Percentiles rank a stretch among this genome's conserved stretches.
These are phyloP conservation scores for Starmerella cellae DNA, from an alignment of 805 yeast genomes.

Conservation along the genomic window DNA sequence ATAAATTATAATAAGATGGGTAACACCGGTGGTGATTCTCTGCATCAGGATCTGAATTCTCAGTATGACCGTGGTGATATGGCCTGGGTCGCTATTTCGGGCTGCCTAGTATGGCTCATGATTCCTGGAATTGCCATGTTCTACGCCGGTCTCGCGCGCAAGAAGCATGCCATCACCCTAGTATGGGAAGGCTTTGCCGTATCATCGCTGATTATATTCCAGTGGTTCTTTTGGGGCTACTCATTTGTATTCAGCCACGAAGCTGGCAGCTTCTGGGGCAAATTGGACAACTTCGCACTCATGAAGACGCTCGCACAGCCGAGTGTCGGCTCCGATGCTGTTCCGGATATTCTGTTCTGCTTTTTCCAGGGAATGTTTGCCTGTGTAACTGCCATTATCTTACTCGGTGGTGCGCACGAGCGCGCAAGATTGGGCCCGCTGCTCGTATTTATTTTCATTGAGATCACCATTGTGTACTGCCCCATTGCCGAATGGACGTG, in stretches of 20 bases:
- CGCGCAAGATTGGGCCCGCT: conserved; percentile 92
- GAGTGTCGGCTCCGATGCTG: conserved; percentile 38
- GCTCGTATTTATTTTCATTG: conserved; percentile 85
- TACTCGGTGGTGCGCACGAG: conserved; percentile 97
- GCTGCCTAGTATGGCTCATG: conserved; percentile 85
- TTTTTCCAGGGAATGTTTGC: conserved; percentile 97
- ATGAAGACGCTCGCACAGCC: conserved; percentile 75
- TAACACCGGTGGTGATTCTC: conserved; percentile 63
- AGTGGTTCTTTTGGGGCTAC: conserved; percentile 99
- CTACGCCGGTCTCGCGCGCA: conserved; percentile 87
- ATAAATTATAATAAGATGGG: too few relatives aligned
- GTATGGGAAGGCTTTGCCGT: conserved; percentile 93
- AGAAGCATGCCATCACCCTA: conserved; percentile 87
- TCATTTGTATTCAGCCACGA: conserved; percentile 71
- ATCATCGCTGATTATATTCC: conserved; percentile 67
- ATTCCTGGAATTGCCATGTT: conserved; percentile 89
- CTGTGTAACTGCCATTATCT: conserved; percentile 75
- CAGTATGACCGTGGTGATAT: conserved; percentile 53
- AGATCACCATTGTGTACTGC: conserved; percentile 92
- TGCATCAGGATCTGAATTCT: conserved; percentile 55
- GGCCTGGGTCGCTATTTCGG: conserved; percentile 75
- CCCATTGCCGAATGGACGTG: conserved; percentile 97
- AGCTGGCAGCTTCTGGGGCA: conserved; percentile 63
- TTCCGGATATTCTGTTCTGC: conserved; percentile 87
- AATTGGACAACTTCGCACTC: conserved; percentile 66